These are phyloP conservation scores for Russula vinacea DNA, from an alignment of 768 basidiomycete species.

Conservation along the genomic window DNA sequence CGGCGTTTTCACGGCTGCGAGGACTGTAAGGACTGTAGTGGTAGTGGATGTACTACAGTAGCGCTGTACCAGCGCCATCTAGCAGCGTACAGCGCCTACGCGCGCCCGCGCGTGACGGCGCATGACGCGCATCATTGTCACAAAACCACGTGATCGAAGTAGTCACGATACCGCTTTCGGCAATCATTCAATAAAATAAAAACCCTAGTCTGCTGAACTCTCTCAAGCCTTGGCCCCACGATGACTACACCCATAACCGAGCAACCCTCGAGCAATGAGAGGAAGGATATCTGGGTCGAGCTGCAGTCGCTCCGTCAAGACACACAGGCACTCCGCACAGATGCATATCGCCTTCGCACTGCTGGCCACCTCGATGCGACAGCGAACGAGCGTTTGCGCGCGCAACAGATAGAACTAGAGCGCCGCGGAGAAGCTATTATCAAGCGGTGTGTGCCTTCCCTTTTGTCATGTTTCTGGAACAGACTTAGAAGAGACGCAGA, in stretches of 20 bases:
- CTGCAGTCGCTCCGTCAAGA: slow-evolving; percentile 13
- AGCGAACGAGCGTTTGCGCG: slow-evolving; percentile 11
- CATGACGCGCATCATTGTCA: slow-evolving; percentile 14
- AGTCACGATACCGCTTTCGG: not conserved
- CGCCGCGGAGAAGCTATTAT: slow-evolving; percentile 15
- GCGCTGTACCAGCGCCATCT: too few species aligned
- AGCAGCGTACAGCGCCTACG: not conserved
- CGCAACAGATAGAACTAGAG: slow-evolving; percentile 15
- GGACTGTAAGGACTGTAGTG: not conserved
- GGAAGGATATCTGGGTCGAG: slow-evolving; percentile 10
- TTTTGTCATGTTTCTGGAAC: not conserved
- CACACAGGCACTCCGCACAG: slow-evolving; percentile 15
- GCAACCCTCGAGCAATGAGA: slow-evolving; percentile 7
- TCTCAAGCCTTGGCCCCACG: not conserved
- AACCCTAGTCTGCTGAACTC: too few species aligned
- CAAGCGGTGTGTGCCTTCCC: slow-evolving; percentile 2
- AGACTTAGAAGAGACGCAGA: slow-evolving; percentile 2
- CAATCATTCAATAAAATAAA: not conserved
- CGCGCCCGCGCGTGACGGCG: too few species aligned
- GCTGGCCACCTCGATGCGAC: slow-evolving; percentile 1
- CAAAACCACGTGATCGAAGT: slow-evolving; percentile 18
- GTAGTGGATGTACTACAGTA: not conserved
- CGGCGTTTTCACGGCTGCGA: not conserved
- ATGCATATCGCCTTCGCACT: slow-evolving; percentile 18
- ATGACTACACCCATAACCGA: slow-evolving; percentile 9